Conservation (phyloP, 2,329 filamentous ascomycete species). For the Penicillium fuscoglaucum region DNA sequence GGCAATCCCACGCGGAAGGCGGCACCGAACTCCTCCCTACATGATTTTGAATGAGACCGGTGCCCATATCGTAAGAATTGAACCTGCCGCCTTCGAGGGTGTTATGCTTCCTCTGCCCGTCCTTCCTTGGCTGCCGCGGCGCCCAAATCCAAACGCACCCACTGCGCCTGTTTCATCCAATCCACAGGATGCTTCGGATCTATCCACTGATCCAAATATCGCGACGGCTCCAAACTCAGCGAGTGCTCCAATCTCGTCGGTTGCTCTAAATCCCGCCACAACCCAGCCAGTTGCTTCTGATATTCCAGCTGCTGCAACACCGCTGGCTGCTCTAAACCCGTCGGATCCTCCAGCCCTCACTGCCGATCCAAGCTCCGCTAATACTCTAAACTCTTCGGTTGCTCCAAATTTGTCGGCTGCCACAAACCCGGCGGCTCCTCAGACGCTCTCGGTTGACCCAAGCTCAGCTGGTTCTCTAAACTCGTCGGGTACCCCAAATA, state of each 20-base stretch:
- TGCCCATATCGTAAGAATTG: not conserved
- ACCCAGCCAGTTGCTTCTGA: not conserved
- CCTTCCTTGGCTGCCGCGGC: not conserved
- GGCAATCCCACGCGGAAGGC: not conserved
- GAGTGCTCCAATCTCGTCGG: not conserved
- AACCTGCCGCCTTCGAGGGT: slow-evolving; percentile 5
- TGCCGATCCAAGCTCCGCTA: too few relatives aligned
- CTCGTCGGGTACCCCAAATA: not conserved
- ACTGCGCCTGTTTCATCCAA: not conserved
- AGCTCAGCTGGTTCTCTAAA: not conserved
- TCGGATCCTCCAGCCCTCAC: too few relatives aligned
- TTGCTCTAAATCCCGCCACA: not conserved
- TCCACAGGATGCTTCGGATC: not conserved
- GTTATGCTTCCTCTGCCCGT: not conserved
- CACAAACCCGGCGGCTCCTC: too few relatives aligned
- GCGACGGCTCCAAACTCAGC: not conserved
- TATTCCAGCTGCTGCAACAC: too few relatives aligned
- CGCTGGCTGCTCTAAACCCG: too few relatives aligned
- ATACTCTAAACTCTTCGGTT: too few relatives aligned
- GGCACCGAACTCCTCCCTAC: slow-evolving; percentile 49
- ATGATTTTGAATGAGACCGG: slow-evolving; percentile 29
- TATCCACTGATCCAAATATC: not conserved
- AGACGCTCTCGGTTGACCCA: too few relatives aligned
- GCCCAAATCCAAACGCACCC: not conserved
- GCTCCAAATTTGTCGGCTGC: too few relatives aligned